Conservation (phyloP, 2,329 filamentous ascomycete species). For the Ophiostoma novo-ulmi region DNA sequence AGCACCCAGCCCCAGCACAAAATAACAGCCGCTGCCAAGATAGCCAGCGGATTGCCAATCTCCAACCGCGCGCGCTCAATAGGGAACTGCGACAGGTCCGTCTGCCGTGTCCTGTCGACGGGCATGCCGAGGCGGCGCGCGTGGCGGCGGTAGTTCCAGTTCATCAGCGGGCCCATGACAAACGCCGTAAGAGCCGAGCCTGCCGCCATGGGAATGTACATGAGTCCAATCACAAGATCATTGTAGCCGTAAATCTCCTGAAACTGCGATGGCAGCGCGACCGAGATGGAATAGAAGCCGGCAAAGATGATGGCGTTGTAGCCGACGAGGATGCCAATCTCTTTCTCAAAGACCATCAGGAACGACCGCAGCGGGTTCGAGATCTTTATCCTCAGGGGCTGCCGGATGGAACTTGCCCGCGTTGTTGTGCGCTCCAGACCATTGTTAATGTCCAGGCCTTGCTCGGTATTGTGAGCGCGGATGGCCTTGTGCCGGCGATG, state of each 20-base stretch:
- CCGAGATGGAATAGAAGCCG: constrained; percentile 46
- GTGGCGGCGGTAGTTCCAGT: constrained; percentile 62
- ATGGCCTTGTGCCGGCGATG: constrained; percentile 16
- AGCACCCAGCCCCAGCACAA: constrained; percentile 51
- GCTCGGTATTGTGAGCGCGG: neutral
- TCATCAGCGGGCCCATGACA: constrained; percentile 52
- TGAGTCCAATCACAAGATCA: constrained; percentile 50
- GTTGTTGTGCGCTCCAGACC: constrained; percentile 5
- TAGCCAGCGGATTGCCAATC: constrained; percentile 47
- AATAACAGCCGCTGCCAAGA: constrained; percentile 44
- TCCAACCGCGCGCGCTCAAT: constrained; percentile 49
- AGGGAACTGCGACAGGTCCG: constrained; percentile 45
- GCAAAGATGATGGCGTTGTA: constrained; percentile 45
- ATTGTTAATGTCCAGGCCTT: neutral
- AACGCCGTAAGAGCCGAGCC: constrained; percentile 46
- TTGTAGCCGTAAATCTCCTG: constrained; percentile 49
- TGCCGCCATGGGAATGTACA: constrained; percentile 48
- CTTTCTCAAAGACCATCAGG: constrained; percentile 73
- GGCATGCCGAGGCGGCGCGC: constrained; percentile 49
- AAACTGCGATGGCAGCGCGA: constrained; percentile 44
- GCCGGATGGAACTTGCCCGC: constrained; percentile 13
- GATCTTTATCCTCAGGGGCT: constrained; percentile 25
- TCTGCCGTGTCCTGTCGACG: constrained; percentile 49
- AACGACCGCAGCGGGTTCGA: constrained; percentile 78
- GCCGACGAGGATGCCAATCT: constrained; percentile 54